Evolutionary conservation across 768 basidiomycete species (phyloP).

Genomic region (Kondoa malvinella): DNA sequence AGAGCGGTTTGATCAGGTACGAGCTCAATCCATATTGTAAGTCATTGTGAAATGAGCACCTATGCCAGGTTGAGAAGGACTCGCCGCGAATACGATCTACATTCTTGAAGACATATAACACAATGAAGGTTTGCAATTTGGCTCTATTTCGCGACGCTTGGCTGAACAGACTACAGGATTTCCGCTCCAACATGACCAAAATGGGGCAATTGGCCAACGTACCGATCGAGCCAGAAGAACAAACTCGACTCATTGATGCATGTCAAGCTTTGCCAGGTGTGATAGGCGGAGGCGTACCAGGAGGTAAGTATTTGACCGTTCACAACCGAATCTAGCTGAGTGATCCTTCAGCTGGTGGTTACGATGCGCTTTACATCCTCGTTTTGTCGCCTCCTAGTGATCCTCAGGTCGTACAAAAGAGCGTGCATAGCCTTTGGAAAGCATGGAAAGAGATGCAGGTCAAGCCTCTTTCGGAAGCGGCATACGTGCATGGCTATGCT

Average conservation of each 20-base stretch:
- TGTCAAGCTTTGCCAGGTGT: slow-evolving; percentile 60
- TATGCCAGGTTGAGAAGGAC: neutral
- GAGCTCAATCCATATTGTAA: too few species aligned
- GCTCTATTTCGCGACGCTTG: neutral
- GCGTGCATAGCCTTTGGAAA: slow-evolving; percentile 25
- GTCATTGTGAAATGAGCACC: neutral
- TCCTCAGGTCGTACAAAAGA: slow-evolving; percentile 27
- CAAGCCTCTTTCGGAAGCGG: slow-evolving; percentile 28
- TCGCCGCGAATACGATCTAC: too few species aligned
- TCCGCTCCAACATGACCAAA: slow-evolving; percentile 59
- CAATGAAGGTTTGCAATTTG: slow-evolving; percentile 41
- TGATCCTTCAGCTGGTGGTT: slow-evolving; percentile 61
- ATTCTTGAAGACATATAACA: slow-evolving; percentile 34
- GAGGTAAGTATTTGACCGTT: slow-evolving; percentile 45
- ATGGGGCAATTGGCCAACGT: slow-evolving; percentile 66
- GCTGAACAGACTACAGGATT: slow-evolving; percentile 38
- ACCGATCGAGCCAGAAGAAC: slow-evolving; percentile 76
- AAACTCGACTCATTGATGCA: slow-evolving; percentile 62
- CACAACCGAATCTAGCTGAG: neutral
- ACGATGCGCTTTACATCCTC: slow-evolving; percentile 89
- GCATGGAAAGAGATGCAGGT: slow-evolving; percentile 34
- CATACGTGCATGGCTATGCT: neutral
- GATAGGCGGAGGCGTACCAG: slow-evolving; percentile 87
- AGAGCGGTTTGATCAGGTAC: neutral
- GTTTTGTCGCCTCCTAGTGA: slow-evolving; percentile 42